Evolutionary conservation across 2,329 filamentous ascomycete species (phyloP).

Genomic region (Karstenula rhodostoma): DNA sequence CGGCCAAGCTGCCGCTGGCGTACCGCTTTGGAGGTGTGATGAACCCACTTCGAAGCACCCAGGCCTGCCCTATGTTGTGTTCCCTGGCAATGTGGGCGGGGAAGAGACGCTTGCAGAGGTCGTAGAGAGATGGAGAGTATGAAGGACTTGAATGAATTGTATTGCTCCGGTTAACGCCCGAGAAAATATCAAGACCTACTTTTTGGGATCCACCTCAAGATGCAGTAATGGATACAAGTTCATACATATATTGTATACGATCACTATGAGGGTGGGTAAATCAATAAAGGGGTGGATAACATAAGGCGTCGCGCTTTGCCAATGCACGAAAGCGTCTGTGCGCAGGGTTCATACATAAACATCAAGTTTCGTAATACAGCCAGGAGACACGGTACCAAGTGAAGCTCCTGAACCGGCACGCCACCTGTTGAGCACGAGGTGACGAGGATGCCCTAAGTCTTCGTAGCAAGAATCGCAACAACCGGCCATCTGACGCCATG

Average conservation of each 20-base stretch:
- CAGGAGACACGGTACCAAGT: not conserved
- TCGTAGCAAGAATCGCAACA: not conserved
- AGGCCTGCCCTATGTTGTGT: constrained; percentile 65
- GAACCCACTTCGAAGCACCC: constrained; percentile 61
- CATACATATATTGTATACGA: too few relatives aligned
- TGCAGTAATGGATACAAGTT: too few relatives aligned
- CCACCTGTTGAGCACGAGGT: not conserved
- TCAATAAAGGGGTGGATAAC: too few relatives aligned
- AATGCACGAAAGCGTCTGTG: too few relatives aligned
- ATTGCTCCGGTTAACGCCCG: too few relatives aligned
- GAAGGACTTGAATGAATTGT: not conserved
- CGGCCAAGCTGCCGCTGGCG: constrained; percentile 65
- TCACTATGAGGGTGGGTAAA: too few relatives aligned
- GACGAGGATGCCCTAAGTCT: not conserved
- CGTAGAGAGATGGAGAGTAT: constrained; percentile 50
- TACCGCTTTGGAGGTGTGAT: constrained; percentile 67
- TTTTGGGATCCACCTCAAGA: too few relatives aligned
- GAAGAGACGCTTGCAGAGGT: constrained; percentile 57
- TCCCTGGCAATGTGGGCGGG: constrained; percentile 66
- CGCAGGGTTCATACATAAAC: too few relatives aligned
- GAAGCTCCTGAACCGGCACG: not conserved
- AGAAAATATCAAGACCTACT: too few relatives aligned
- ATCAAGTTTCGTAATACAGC: too few relatives aligned
- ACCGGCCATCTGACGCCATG: not conserved
- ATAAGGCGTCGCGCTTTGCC: too few relatives aligned